Evolutionary conservation across 2,329 filamentous ascomycete genomes (phyloP).

Genomic region (Aspergillus ruber): DNA sequence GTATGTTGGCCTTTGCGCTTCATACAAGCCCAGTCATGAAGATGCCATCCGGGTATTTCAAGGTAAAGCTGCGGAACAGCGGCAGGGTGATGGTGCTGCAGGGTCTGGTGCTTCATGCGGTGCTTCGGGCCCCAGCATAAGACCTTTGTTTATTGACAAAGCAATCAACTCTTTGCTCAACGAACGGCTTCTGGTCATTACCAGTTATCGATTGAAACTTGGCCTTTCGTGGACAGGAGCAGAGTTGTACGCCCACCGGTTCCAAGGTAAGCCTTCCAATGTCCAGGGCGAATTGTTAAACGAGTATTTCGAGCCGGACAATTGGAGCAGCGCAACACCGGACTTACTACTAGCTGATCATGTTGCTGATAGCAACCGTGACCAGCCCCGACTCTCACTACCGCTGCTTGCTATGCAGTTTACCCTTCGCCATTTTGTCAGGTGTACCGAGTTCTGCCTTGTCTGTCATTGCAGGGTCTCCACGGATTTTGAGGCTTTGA

Average conservation of each 20-base stretch:
- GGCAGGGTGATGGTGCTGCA: background rate
- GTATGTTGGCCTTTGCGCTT: conserved; percentile 62
- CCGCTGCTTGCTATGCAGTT: conserved; percentile 65
- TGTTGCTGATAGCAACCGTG: conserved; percentile 25
- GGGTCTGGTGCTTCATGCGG: background rate
- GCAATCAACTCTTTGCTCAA: conserved; percentile 65
- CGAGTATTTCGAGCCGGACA: conserved; percentile 18
- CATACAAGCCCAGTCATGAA: conserved; percentile 61
- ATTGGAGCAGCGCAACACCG: conserved; percentile 25
- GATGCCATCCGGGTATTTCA: conserved; percentile 51
- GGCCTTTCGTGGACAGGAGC: conserved; percentile 62
- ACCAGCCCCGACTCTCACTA: conserved; percentile 41
- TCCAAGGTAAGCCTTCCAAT: conserved; percentile 29
- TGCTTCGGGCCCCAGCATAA: conserved; percentile 33
- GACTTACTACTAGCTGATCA: conserved; percentile 47
- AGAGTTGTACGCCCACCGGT: conserved; percentile 51
- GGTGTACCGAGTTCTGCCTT: conserved; percentile 80
- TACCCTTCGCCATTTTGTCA: conserved; percentile 66
- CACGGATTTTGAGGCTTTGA: conserved; percentile 51
- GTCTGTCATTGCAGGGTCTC: conserved; percentile 68
- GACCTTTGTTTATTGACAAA: conserved; percentile 61
- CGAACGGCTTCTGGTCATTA: conserved; percentile 60
- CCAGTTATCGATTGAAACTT: conserved; percentile 52
- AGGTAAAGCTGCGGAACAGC: background rate
- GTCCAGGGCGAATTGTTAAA: conserved; percentile 5